Base-by-base conservation (phyloP, 257 asterid genomes). In the Ballota nigra region DNA sequence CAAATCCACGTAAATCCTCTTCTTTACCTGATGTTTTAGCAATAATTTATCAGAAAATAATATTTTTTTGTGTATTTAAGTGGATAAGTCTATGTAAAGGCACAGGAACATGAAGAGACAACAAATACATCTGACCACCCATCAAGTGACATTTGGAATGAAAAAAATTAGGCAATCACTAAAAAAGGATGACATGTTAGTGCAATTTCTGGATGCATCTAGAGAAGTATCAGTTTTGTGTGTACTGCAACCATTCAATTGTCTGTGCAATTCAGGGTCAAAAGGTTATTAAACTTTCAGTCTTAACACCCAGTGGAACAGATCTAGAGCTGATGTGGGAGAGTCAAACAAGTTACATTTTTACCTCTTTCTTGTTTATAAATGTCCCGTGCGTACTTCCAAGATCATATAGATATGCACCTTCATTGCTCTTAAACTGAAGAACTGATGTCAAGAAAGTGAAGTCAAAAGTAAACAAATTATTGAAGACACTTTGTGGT, bases 351-450 rank as follows among this genome's bases (percentile, higher is more conserved):
- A 53, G 34, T 70, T 47, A n/a, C n/a, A 72, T 38, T 38, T 41
- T 45, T 78, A 95, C 99, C 98, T 95, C 89, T 26, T 78, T 91
- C 81, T 95, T 95, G 86, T 95, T 95, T 69, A 95, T 70, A 66
- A 73, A 92, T 23, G 99, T 91, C 80, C 98, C 99, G 15, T 95
- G 99, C 24, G 98, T 95, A 64, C 99, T 95, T 38, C 91, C 97
- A 73, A 89, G 86, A 85, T 95, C 99, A 79, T 89, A 95, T 61
- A 95, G 81, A 79, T 79, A 92, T 55, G 95, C 93, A 31, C 82
- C 81, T 75, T 91, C 97, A 22, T 70, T 81, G 70, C 92, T 86
- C 81, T 75, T 91, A 85, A 86, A 94, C 89, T 94, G 99, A 76
- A 94, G 89, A 85, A 94, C 99, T 94, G 85, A 70, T 12, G 59